Conservation (phyloP, 768 basidiomycete genomes). For the Leucocoprinus leucothites region DNA sequence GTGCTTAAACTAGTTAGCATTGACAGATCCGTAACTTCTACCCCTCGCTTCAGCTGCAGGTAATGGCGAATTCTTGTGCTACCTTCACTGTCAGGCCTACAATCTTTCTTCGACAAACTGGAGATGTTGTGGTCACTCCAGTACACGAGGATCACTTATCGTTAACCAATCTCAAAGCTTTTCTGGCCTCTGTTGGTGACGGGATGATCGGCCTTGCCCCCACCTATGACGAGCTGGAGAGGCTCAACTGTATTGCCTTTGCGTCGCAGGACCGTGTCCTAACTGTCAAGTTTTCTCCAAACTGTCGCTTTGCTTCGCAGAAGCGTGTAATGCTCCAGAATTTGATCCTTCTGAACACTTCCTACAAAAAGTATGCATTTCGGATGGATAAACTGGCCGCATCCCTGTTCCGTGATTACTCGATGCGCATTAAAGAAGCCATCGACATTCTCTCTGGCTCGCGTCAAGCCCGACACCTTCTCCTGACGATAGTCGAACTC, state of each 20-base stretch:
- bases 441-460: constrained; percentile 1
- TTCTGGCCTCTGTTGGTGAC: constrained; percentile 25
- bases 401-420: constrained; percentile 37
- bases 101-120: constrained; percentile 25
- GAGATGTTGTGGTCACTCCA: constrained; percentile 24
- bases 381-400: constrained; percentile 42
- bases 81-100: constrained; percentile 27
- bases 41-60: too few species aligned
- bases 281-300: constrained; percentile 22
- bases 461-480: constrained; percentile 25
- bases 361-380: constrained; percentile 35
- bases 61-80: background rate
- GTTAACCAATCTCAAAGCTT: constrained; percentile 19
- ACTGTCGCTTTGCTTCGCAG: background rate
- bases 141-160: constrained; percentile 24
- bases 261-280: constrained; percentile 33
- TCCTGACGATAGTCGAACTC: constrained; percentile 28
- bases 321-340: constrained; percentile 25
- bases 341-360: constrained; percentile 26
- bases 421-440: constrained; percentile 28
- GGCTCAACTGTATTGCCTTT: constrained; percentile 36
- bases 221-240: constrained; percentile 31
- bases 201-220: constrained; percentile 40
- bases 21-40: too few species aligned
- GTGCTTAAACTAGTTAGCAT: too few species aligned